A percentile compares a stretch with the other conserved stretches of the same genome.
These are phyloP conservation scores for Podospora appendiculata DNA, from an alignment of 495 filamentous ascomycete genomes.

Conservation along the genomic window DNA sequence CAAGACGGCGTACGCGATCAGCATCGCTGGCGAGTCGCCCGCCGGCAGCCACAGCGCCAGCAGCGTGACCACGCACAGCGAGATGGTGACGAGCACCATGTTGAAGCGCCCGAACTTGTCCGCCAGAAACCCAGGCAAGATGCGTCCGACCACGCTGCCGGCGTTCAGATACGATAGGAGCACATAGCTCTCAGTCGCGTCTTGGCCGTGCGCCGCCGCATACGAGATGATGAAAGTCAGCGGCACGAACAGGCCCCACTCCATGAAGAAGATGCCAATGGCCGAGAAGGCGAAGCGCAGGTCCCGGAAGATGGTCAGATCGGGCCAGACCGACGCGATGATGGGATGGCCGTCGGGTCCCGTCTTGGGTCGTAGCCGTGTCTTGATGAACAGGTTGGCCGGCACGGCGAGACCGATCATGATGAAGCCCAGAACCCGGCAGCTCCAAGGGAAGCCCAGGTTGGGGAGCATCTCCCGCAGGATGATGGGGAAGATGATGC, in stretches of 20 bases:
- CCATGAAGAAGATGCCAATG: conserved; percentile 48
- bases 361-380: conserved; percentile 35
- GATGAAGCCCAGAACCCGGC: conserved; percentile 52
- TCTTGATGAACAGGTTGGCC: conserved; percentile 47
- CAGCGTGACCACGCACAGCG: conserved; percentile 59
- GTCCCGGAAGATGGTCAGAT: conserved; percentile 48
- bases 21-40: conserved; percentile 45
- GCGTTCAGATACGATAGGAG: conserved; percentile 52
- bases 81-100: conserved; percentile 45
- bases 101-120: conserved; percentile 53
- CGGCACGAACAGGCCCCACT: conserved; percentile 40
- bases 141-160: conserved; percentile 56
- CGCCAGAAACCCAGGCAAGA: conserved; percentile 61
- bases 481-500: conserved; percentile 53
- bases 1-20: conserved; percentile 64
- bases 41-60: conserved; percentile 79
- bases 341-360: conserved; percentile 18
- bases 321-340: conserved; percentile 32
- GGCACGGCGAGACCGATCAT: conserved; percentile 44
- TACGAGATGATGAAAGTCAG: conserved; percentile 47
- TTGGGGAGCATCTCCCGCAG: conserved; percentile 40
- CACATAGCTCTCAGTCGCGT: conserved; percentile 53
- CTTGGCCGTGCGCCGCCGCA: conserved; percentile 36
- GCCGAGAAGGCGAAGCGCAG: conserved; percentile 47
- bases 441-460: conserved; percentile 51